Evolutionary conservation across 2,329 filamentous ascomycete species (phyloP), one percentile per base, ranked within the genome.

Genomic region (Pyrenophora seminiperda): DNA sequence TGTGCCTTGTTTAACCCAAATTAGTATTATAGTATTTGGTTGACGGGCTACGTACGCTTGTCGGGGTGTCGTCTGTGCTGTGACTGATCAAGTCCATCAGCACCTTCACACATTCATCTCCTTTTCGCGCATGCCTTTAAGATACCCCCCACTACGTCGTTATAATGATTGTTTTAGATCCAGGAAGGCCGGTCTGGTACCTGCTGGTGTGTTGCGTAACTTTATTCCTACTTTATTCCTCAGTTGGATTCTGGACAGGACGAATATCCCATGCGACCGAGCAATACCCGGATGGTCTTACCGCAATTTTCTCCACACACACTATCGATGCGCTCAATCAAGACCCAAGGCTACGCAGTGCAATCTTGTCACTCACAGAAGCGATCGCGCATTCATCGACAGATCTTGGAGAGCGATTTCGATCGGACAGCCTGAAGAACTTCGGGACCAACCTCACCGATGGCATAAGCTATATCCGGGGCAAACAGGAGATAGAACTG

Each of bases 141-240:
- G 48, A 53, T 53, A 47, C 38, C 34, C 31, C 38, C 31, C 33
- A 47, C 44, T 47, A 49, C 13, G 19, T 31, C 15, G 47, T 59
- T 56, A 67, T 65, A 62, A 68, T 68, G 61, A 61, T 62, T 62
- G 38, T 61, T 56, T 50, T 60, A 60, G 36, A 59, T 61, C 42
- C 50, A 40, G 58, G 40, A n/a, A 63, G 50, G 41, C 37, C 44
- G 47, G 56, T 59, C 56, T 67, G 63, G 63, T 62, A 65, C 58
- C 54, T 68, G 22, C 50, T 65, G 34, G 50, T 51, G 30, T 43
- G 55, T 24, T 33, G 62, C 10, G 27, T 50, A 2, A 10, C 50
- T 18, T 20, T 47, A 4, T 58, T 61, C n/a, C 43, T 69, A 45
- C 42, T 63, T 3, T 65, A 51, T 42, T 53, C 50, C 3, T 50